Conservation (phyloP, 768 basidiomycete genomes). For the Dentipellis sp. region DNA sequence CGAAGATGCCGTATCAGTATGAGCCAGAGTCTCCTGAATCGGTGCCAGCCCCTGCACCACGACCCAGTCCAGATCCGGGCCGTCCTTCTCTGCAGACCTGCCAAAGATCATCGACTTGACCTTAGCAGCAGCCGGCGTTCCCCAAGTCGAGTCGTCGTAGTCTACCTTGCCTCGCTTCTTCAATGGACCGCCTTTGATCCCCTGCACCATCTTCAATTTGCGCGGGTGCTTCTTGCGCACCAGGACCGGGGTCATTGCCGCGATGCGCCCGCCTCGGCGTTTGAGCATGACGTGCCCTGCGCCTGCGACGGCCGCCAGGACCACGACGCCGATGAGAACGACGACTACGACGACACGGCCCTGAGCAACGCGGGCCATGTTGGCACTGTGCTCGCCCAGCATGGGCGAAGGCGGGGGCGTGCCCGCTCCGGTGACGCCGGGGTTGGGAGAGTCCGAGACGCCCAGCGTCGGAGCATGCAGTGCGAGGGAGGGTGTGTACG, state of each 20-base stretch:
- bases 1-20: neutral
- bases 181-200: neutral
- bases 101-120: neutral
- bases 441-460: neutral
- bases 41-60: neutral
- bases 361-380: neutral
- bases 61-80: neutral
- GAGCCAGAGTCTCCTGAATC: neutral
- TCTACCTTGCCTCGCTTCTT: neutral
- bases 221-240: neutral
- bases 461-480: slow-evolving; percentile 1
- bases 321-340: neutral
- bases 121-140: neutral
- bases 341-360: neutral
- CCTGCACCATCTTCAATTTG: neutral
- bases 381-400: neutral
- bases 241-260: neutral
- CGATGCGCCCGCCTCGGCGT: neutral
- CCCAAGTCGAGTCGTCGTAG: slow-evolving; percentile 2
- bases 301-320: neutral
- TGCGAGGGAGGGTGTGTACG: neutral
- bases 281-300: neutral
- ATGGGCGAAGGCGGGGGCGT: neutral
- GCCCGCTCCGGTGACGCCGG: neutral
- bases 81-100: neutral